phyloP scores from a whole-genome alignment of 495 filamentous ascomycete genomes.

The Chaetomium fimeti region DNA sequence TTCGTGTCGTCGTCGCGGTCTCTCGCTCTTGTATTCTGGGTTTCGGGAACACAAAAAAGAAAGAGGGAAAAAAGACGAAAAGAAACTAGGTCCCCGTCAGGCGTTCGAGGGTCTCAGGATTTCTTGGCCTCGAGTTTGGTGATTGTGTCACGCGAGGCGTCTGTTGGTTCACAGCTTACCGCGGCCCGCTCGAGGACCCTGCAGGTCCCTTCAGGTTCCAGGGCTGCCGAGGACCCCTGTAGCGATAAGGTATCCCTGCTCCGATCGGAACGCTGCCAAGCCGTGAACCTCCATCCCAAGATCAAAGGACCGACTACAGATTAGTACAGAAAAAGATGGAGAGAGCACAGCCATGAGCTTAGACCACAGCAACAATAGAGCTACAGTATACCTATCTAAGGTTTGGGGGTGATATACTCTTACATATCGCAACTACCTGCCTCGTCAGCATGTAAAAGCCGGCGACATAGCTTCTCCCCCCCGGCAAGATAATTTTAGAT shows the following conservation, averaged over 20 bases:
- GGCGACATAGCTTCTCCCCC: no score
- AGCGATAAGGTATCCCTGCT: not conserved
- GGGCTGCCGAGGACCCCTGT: constrained; percentile 12
- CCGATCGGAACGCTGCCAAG: not conserved
- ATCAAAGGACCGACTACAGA: no score
- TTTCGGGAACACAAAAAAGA: not conserved
- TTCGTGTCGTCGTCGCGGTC: not conserved
- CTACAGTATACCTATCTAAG: no score
- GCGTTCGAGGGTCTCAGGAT: not conserved
- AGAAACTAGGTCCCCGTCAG: not conserved
- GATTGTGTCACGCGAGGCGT: constrained; percentile 17
- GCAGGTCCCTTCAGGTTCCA: constrained; percentile 4
- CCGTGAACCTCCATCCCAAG: not conserved
- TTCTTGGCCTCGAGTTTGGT: constrained; percentile 5
- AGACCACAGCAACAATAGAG: no score
- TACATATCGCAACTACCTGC: not conserved
- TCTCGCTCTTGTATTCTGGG: not conserved
- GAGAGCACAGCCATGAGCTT: no score
- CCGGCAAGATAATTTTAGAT: no score
- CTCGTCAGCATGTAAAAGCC: no score
- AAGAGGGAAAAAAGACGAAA: not conserved
- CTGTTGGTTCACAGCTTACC: constrained; percentile 13
- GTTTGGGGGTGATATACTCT: not conserved
- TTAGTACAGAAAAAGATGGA: no score
- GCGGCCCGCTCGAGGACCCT: not conserved